These are phyloP conservation scores for Cladosporium sp. DNA, from an alignment of 2,329 filamentous ascomycete genomes.

Conservation along the genomic window DNA sequence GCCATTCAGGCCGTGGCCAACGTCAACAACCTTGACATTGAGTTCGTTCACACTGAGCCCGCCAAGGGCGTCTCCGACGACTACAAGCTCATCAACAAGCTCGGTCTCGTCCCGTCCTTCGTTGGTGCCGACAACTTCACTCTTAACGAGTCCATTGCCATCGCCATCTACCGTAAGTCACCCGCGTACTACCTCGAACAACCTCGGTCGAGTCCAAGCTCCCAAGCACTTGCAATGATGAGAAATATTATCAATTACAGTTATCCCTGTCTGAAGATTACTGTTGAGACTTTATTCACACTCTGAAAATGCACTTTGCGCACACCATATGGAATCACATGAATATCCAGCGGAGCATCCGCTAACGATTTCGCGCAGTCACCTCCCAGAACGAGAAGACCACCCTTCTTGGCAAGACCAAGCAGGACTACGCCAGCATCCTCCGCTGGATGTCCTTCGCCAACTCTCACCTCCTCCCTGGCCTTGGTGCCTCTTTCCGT, in stretches of 20 bases:
- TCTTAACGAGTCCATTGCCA: conserved; percentile 87
- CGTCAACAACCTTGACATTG: conserved; percentile 92
- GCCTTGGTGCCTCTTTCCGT: conserved; percentile 77
- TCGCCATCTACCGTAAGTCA: conserved; percentile 93
- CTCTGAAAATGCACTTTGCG: conserved; percentile 60
- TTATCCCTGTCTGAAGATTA: conserved; percentile 98
- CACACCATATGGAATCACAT: conserved; percentile 3
- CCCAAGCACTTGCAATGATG: conserved; percentile 61
- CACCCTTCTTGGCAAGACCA: conserved; percentile 97
- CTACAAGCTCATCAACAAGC: conserved; percentile 81
- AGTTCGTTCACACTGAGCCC: conserved; percentile 72
- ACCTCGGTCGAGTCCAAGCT: conserved; percentile 5
- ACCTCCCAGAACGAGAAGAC: conserved; percentile 99
- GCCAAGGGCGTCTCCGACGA: conserved; percentile 66
- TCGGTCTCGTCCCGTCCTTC: conserved; percentile 91
- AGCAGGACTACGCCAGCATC: conserved; percentile 99
- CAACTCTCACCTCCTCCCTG: conserved; percentile 80
- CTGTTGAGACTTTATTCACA: conserved; percentile 87
- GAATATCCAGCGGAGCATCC: neutral
- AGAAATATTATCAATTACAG: conserved; percentile 64
- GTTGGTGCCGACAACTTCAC: conserved; percentile 87
- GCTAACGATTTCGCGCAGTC: conserved; percentile 57
- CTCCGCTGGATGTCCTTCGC: conserved; percentile 97
- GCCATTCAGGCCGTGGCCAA: conserved; percentile 91
- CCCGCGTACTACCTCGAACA: conserved; percentile 16